These are phyloP conservation scores for Salix suchowensis DNA, from an alignment of 345 rosid genomes.

Conservation along the genomic window DNA sequence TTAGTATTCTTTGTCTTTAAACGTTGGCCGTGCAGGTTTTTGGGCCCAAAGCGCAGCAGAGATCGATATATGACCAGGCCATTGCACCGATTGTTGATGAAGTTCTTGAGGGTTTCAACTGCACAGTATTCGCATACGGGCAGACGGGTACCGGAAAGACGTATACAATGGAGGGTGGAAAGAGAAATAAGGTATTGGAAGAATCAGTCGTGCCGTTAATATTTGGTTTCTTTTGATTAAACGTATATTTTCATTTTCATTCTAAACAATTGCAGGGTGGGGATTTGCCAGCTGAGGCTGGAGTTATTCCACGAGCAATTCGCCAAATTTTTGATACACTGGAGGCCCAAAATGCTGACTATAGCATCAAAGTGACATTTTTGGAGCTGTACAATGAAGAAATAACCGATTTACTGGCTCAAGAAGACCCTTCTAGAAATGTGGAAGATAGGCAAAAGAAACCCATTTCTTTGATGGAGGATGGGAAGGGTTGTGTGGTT, in stretches of 20 bases:
- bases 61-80: slow-evolving; percentile 91
- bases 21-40: slow-evolving; percentile 49
- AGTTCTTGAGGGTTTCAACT: slow-evolving; percentile 90
- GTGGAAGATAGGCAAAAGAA: slow-evolving; percentile 72
- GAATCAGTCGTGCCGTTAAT: background rate
- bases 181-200: slow-evolving; percentile 67
- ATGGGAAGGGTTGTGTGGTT: slow-evolving; percentile 86
- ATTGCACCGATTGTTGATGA: slow-evolving; percentile 79
- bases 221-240: background rate
- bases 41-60: slow-evolving; percentile 89
- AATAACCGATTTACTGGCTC: slow-evolving; percentile 72
- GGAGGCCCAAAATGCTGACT: slow-evolving; percentile 85
- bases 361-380: slow-evolving; percentile 87
- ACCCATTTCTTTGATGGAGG: slow-evolving; percentile 84
- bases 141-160: slow-evolving; percentile 93
- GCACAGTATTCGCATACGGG: slow-evolving; percentile 92
- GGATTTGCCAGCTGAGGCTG: slow-evolving; percentile 86
- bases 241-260: background rate
- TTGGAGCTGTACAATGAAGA: slow-evolving; percentile 93
- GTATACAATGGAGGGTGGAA: slow-evolving; percentile 93
- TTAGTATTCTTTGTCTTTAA: background rate
- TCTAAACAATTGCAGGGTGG: slow-evolving; percentile 48
- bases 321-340: slow-evolving; percentile 75
- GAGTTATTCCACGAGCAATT: slow-evolving; percentile 91
- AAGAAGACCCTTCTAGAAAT: slow-evolving; percentile 57